Evolutionary conservation across 139 green algal species (phyloP).

Genomic region (Ulvella scutata): DNA sequence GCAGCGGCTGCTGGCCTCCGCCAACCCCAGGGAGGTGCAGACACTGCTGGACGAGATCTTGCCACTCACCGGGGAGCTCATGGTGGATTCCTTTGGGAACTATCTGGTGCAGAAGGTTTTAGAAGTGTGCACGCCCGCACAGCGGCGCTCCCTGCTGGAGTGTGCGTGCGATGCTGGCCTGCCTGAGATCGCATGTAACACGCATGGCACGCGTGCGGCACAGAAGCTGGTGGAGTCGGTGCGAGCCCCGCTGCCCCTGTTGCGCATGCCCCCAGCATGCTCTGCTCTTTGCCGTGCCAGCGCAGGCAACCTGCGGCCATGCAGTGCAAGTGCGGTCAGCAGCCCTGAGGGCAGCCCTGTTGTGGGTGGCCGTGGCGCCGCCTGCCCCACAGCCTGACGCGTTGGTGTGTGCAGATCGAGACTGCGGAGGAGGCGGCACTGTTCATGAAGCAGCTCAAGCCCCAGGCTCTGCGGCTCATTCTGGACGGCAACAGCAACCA

Average conservation of each 20-base stretch:
- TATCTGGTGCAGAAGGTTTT: conserved; percentile 99
- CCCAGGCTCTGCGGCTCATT: conserved; percentile 60
- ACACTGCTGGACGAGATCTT: conserved; percentile 46
- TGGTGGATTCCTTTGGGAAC: conserved; percentile 99
- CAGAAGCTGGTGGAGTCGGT: conserved; percentile 94
- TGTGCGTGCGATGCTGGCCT: conserved; percentile 31
- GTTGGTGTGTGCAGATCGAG: background rate
- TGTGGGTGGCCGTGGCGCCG: no score
- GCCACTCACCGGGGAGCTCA: conserved; percentile 75
- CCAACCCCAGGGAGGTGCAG: conserved; percentile 54
- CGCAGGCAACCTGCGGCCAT: background rate
- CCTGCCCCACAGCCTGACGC: no score
- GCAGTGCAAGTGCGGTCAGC: background rate
- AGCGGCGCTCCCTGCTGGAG: conserved; percentile 34
- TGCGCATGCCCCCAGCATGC: background rate
- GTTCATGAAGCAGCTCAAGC: conserved; percentile 59
- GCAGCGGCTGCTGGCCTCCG: conserved; percentile 96
- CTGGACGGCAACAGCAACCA: conserved; percentile 98
- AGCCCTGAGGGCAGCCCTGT: background rate
- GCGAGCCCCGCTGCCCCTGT: conserved; percentile 8
- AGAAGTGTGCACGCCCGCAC: conserved; percentile 80
- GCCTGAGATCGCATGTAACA: conserved; percentile 79
- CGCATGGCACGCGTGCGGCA: conserved; percentile 91
- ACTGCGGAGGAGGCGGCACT: conserved; percentile 48
- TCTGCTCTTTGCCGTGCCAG: background rate